These are phyloP conservation scores for Gossypium lobatum DNA, from an alignment of 441 rosid genomes.

Conservation along the genomic window DNA sequence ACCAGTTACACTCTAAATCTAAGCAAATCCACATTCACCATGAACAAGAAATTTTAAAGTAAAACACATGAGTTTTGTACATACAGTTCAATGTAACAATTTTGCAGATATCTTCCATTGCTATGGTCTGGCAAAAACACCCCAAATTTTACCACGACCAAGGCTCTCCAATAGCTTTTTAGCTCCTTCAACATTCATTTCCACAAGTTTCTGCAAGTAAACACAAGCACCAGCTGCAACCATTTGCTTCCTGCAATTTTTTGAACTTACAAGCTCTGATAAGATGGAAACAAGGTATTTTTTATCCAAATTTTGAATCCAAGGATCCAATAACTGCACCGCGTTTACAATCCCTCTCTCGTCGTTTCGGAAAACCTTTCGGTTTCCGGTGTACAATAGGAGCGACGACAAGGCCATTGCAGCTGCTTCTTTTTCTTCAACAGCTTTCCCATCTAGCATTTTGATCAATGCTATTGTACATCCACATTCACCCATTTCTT, in stretches of 20 bases:
- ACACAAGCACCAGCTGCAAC: slow-evolving; percentile 59
- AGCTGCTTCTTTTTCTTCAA: slow-evolving; percentile 80
- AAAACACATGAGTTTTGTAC: slow-evolving; percentile 27
- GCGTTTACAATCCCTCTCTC: slow-evolving; percentile 49
- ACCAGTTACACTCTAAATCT: slow-evolving; percentile 27
- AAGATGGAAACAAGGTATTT: slow-evolving; percentile 49
- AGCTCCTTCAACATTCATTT: slow-evolving; percentile 78
- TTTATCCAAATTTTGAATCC: slow-evolving; percentile 47
- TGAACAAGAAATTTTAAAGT: slow-evolving; percentile 24
- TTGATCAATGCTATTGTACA: slow-evolving; percentile 47
- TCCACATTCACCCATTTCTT: slow-evolving; percentile 66
- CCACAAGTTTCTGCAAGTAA: slow-evolving; percentile 66
- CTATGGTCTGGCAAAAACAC: slow-evolving; percentile 60
- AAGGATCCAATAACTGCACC: slow-evolving; percentile 67
- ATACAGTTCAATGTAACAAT: slow-evolving; percentile 29
- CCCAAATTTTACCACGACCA: slow-evolving; percentile 70
- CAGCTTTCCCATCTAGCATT: slow-evolving; percentile 82
- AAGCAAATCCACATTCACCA: slow-evolving; percentile 26
- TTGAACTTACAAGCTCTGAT: slow-evolving; percentile 51
- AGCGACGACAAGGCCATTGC: slow-evolving; percentile 58
- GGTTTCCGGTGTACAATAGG: slow-evolving; percentile 39
- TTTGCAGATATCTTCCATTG: slow-evolving; percentile 13
- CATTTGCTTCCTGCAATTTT: slow-evolving; percentile 70
- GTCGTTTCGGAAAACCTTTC: slow-evolving; percentile 47
- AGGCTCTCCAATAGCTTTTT: slow-evolving; percentile 63